Conservation (phyloP, 805 yeast genomes). For the Lachancea sp. region DNA sequence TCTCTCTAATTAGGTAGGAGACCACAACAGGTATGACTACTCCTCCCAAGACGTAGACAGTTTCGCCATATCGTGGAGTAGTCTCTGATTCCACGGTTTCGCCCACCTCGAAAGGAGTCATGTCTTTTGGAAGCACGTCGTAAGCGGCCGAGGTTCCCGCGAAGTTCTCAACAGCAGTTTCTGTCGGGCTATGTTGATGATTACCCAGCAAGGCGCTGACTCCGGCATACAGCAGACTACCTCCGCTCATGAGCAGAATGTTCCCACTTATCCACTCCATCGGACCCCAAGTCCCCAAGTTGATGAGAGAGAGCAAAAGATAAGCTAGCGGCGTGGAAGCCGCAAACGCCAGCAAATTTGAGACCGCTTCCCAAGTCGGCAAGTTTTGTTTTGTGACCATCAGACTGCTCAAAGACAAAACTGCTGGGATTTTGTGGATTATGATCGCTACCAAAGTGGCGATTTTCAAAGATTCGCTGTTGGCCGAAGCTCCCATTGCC, state of each 20-base stretch:
- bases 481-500: slow-evolving; percentile 50
- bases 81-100: neutral
- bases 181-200: slow-evolving; percentile 11
- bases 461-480: slow-evolving; percentile 33
- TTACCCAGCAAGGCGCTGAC: slow-evolving; percentile 28
- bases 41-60: slow-evolving; percentile 23
- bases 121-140: slow-evolving; percentile 1
- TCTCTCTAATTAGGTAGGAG: slow-evolving; percentile 22
- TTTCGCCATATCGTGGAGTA: slow-evolving; percentile 11
- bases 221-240: slow-evolving; percentile 32
- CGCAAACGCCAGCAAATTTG: slow-evolving; percentile 41
- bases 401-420: slow-evolving; percentile 51
- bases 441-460: slow-evolving; percentile 51
- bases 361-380: slow-evolving; percentile 32
- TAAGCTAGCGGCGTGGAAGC: slow-evolving; percentile 32
- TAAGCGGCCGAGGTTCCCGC: neutral
- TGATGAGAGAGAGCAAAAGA: slow-evolving; percentile 22
- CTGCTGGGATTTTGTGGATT: slow-evolving; percentile 60
- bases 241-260: slow-evolving; percentile 31
- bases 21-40: slow-evolving; percentile 25
- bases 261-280: slow-evolving; percentile 30
- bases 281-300: slow-evolving; percentile 22
- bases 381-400: slow-evolving; percentile 39
- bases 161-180: neutral
- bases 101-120: slow-evolving; percentile 4